Conservation (phyloP, 305 asterid species). For the Fraxinus sp. region DNA sequence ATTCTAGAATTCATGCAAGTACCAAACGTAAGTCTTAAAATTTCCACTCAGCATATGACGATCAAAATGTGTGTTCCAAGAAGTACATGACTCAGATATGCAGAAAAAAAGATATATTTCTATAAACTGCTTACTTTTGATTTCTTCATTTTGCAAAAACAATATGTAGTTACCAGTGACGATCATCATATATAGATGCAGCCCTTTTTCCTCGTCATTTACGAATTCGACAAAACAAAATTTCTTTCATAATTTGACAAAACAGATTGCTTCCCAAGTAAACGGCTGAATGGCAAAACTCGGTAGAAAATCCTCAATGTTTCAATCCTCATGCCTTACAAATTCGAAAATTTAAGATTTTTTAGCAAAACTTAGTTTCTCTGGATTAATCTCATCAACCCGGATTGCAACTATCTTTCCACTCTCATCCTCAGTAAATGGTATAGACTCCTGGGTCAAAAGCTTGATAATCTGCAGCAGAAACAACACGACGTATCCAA, state of each 20-base stretch:
- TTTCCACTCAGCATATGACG: background rate
- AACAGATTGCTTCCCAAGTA: background rate
- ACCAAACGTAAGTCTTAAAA: background rate
- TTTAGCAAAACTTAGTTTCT: conserved; percentile 50
- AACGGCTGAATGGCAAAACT: background rate
- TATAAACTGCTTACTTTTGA: background rate
- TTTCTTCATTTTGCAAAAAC: background rate
- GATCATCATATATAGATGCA: background rate
- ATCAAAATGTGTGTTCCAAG: background rate
- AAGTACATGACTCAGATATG: background rate
- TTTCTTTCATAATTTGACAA: background rate
- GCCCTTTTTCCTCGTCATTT: background rate
- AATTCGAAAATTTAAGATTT: conserved; percentile 7
- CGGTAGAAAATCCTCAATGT: background rate
- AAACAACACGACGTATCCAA: background rate
- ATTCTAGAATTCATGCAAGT: background rate
- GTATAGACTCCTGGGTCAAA: conserved; percentile 54
- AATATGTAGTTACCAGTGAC: background rate
- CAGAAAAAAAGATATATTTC: background rate
- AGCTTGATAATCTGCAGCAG: conserved; percentile 59
- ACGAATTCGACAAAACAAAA: too few relatives aligned
- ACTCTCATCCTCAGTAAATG: conserved; percentile 71
- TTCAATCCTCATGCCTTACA: background rate
- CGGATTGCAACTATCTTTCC: conserved; percentile 51
- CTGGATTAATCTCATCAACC: conserved; percentile 47